Base-by-base conservation (phyloP, 2,329 filamentous ascomycete species). In the Dendrostoma leiphaemia region DNA sequence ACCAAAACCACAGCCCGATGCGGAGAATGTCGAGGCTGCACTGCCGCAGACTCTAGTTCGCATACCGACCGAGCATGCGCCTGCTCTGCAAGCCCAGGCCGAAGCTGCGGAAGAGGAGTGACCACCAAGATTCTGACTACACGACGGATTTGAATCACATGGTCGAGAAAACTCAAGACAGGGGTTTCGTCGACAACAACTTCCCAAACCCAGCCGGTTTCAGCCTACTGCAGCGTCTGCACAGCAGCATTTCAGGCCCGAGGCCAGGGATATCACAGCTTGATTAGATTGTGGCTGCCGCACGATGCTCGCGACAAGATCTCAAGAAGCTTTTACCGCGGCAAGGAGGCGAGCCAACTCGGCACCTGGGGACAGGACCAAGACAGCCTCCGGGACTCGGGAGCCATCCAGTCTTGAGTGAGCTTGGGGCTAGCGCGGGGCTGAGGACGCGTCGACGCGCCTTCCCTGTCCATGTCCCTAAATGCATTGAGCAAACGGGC, bases 1-100 rank as follows among this genome's bases (percentile, higher is more conserved):
- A 24, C 81, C 88, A 15, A 84, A 81, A 62, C 80, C 85, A 3
- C 78, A 79, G 59, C 68, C 69, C 13, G 65, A 62, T 64, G 70
- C 74, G 26, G 66, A 69, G 13, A 19, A 34, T 8, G 23, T 21
- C 48, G 70, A 75, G 40, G 64, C 78, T n/a, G 73, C 82, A 37
- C 75, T 94, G 37, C 90, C 90, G 2, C 88, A 93, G 66, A 93
- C 90, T 17, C 78, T 95, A 15, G 90, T 95, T 32, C 84, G 90
- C 59, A 93, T 94, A 61, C 90, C 90, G 1, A 91, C 89, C 15
- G 88, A 93, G 61, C 89, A 92, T 70, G 84, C 84, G 12, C 83
- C 84, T 24, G 74, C 82, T 23, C 67, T 88, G 6, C 83, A 86
- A 60, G 82, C 82, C 19, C 82, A 84, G 46, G 76, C 81, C 13